Base-by-base conservation (phyloP, 106 monocot genomes). In the Acorus gramineus region DNA sequence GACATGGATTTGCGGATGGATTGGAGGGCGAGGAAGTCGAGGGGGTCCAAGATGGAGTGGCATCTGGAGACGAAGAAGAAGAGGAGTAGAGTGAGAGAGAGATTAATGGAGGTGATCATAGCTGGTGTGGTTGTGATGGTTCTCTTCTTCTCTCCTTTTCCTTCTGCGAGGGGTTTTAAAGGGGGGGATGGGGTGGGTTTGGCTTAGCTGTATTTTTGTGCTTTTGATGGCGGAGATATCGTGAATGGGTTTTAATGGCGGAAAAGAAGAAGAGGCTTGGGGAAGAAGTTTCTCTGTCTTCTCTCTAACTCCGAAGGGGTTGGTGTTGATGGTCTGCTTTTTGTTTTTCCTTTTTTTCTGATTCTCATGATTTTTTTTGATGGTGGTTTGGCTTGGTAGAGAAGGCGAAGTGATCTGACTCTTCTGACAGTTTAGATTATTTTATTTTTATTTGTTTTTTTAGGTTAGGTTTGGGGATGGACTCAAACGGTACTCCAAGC, bases 1-100 rank as follows among this genome's bases (percentile, higher is more conserved):
- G 71, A 69, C 4, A 87, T 74, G 42, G 77, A 77, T 44, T 72
- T 80, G 3, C 83, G 74, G 44, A 83, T 72, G 11, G 83, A 77
- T 60, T 87, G 86, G 12, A 87, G 74, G 3, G 86, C 86, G 14
- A 87, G 66, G 69, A 87, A 87, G 59, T 87, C 86, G 7, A 62
- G 69, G 5, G 86, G 86, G 63, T 87, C 77, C 5, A 87, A 75
- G 10, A 77, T 79, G 11, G 57, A 14, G 11, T 12, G 28, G 11
- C 42, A 59, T 14, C 42, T 57, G 53, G 50, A 49, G 57, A 46
- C 64, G 49, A 53, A 52, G 55, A 49, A 76, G 61, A 61, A 12
- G 42, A 47, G 52, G 60, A 59, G 53, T 51, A 71, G 59, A 62
- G 69, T 61, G 55, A 65, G 54, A 49, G 46, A 46, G 53, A 56